These are phyloP conservation scores for Posidonia oceanica DNA, from an alignment of 116 monocot species.

Conservation along the genomic window DNA sequence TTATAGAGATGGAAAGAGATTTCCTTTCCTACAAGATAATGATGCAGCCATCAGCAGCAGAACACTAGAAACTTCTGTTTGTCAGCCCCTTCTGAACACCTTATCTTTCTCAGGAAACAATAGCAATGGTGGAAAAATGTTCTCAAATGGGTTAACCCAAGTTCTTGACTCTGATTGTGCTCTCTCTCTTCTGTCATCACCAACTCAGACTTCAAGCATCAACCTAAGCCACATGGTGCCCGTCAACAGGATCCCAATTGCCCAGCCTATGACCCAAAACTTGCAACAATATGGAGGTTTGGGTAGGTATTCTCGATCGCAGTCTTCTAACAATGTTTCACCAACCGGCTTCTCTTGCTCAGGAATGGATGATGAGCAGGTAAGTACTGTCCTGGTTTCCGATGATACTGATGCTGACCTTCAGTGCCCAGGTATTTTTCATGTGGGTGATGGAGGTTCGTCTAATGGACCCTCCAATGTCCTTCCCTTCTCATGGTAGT, in stretches of 20 bases:
- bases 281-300: constrained; percentile 11
- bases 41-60: constrained; percentile 2
- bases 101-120: constrained; percentile 18
- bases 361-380: constrained; percentile 24
- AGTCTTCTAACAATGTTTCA: constrained; percentile 19
- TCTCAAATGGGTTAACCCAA: constrained; percentile 12
- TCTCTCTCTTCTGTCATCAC: constrained; percentile 99
- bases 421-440: constrained; percentile 35
- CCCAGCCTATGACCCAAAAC: constrained; percentile 25
- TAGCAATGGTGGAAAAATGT: constrained; percentile 16
- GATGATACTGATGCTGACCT: constrained; percentile 15
- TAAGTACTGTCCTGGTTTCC: constrained; percentile 23
- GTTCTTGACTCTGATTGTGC: constrained; percentile 76
- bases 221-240: constrained; percentile 10
- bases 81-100: constrained; percentile 8
- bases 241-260: constrained; percentile 22
- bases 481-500: constrained; percentile 20
- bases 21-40: constrained; percentile 38
- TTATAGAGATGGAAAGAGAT: constrained; percentile 39
- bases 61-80: constrained; percentile 1
- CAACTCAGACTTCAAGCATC: constrained; percentile 15
- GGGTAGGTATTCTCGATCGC: constrained; percentile 16
- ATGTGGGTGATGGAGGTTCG: constrained; percentile 31
- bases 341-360: constrained; percentile 37
- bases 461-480: constrained; percentile 15